Evolutionary conservation across 139 green algal genomes (phyloP), one percentile per base, ranked within the genome.

Genomic region (Deuterostichococcus epilithicus): DNA sequence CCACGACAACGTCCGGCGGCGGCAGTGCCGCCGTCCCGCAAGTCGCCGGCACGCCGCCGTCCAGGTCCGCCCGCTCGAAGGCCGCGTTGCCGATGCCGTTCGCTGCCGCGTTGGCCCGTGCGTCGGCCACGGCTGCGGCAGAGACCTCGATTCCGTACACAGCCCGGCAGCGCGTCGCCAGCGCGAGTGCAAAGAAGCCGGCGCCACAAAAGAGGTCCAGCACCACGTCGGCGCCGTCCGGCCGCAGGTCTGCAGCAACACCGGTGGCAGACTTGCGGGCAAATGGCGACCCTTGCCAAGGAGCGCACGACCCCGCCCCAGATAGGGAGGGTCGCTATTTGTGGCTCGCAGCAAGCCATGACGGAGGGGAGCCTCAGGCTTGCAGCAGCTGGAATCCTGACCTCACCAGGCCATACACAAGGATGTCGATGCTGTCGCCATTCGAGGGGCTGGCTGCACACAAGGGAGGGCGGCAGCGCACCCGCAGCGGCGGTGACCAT

Each of bases 201-300:
- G 92, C 91, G 42, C 94, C 94, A 76, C 91, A 97, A 82, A 94
- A 98, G 1, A 98, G 85, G 82, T 98, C 94, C 69, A 97, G 83
- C 39, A 97, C 63, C 76, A 89, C 30, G 73, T 92, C 82, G 38
- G 32, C 58, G 20, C 42, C 3, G 34, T 8, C 44, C 42, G 58
- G 32, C 68, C n/a, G 5, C 33, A 68, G 44, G 44, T 47, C 42
- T 30, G 45, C 33, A 63, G 52, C 52, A 13, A 63, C n/a, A n/a
- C n/a, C n/a, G n/a, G n/a, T 63, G 52, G 52, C 5, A 28, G 5
- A 63, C 18, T 20, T n/a, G 52, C 52, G 3, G 52, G 26, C 52
- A 52, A 13, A 13, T 52, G 42, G 42, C 42, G 42, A 52, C 8
- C 42, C 42, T 13, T n/a, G n/a, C n/a, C n/a, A n/a, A n/a, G n/a